Evolutionary conservation across 495 filamentous ascomycete species (phyloP), one percentile per base, ranked within the genome.

Genomic region (Monascus purpureus): DNA sequence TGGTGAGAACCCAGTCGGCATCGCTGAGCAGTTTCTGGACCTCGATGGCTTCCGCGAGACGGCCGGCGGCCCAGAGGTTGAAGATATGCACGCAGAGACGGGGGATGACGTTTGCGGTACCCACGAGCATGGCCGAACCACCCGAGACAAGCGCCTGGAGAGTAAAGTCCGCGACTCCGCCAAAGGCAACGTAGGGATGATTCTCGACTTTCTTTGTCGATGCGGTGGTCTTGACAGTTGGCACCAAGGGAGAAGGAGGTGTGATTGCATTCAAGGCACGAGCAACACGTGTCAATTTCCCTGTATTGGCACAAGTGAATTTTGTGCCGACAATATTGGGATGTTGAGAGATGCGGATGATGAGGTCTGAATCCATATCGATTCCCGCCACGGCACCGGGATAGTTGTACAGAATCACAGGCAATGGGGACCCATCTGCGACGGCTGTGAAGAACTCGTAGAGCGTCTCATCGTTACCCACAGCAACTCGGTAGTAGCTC

Each of bases 231-330:
- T 48, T 37, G n/a, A n/a, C n/a, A 4, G 45, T 34, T 2, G 57
- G 53, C 6, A 48, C 51, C 36, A 65, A 40, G 3, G 59, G 57
- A 1, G 61, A 61, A 9, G 42, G 6, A 1, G 77, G 73, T 0
- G 73, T 79, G 42, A 75, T 68, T n/a, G 82, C 82, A 41, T 84
- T 63, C 14, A 80, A 73, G 12, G 76, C 82, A 4, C 63, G 45
- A n/a, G 84, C 82, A 6, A 93, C 83, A 20, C 84, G 73, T 6
- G 83, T 84, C 36, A 93, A 62, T 59, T 92, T 93, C 28, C 84
- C 84, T 1, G 82, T 90, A 57, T 82, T 87, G 28, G 80, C 84
- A 46, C 84, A 88, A 13, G 84, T 92, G 67, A 93, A 93, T 52
- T 92, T 92, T 28, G 82, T 86, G 31, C 84, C 82, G 36, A 82